Evolutionary conservation across 768 basidiomycete genomes (phyloP).

Genomic region (Pleurotus cornucopiae): DNA sequence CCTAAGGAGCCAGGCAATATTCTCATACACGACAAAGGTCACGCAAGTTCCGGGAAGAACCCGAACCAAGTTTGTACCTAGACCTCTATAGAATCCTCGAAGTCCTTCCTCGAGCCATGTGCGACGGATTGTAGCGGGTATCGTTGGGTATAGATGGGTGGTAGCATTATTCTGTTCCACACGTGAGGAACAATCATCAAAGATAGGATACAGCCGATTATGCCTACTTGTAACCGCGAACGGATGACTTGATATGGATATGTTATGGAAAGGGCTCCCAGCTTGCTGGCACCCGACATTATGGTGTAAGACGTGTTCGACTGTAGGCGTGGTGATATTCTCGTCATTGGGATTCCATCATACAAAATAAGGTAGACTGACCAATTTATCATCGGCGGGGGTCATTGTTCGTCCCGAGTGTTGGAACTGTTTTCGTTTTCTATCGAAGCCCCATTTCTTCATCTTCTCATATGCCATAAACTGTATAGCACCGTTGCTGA

Average conservation of each 20-base stretch:
- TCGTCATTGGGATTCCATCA: not conserved
- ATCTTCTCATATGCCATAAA: constrained; percentile 97
- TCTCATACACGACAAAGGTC: constrained; percentile 97
- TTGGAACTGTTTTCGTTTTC: constrained; percentile 61
- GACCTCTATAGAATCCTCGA: constrained; percentile 89
- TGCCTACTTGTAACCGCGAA: constrained; percentile 82
- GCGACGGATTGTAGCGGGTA: constrained; percentile 72
- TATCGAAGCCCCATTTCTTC: constrained; percentile 85
- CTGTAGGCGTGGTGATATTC: constrained; percentile 32
- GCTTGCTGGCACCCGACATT: constrained; percentile 90
- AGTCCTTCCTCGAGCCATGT: constrained; percentile 82
- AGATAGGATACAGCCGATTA: not conserved
- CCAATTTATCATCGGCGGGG: constrained; percentile 79
- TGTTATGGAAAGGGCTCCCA: constrained; percentile 76
- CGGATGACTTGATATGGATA: constrained; percentile 98
- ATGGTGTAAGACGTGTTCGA: constrained; percentile 87
- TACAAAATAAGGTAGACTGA: constrained; percentile 32
- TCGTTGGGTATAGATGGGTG: constrained; percentile 70
- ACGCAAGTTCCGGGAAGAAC: constrained; percentile 97
- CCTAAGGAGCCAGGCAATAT: constrained; percentile 77
- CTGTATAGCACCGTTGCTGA: constrained; percentile 91
- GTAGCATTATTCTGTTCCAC: constrained; percentile 59
- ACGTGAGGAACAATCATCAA: not conserved
- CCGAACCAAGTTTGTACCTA: constrained; percentile 90
- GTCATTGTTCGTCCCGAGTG: constrained; percentile 62